These are phyloP conservation scores for Nemania sp. DNA, from an alignment of 2,329 filamentous ascomycete species.

Conservation along the genomic window DNA sequence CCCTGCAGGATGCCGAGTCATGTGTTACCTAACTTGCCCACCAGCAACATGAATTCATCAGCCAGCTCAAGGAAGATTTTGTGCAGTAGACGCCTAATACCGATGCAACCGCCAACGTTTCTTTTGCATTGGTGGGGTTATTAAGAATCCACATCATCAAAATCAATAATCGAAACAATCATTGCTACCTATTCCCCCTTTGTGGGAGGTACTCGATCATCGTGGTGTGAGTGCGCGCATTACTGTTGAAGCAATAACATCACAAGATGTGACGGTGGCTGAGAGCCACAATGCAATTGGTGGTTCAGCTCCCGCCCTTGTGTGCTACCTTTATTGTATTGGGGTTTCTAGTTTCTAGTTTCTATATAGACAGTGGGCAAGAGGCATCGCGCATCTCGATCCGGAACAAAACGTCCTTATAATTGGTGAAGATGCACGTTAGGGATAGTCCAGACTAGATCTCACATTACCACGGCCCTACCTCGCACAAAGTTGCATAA, in stretches of 20 bases:
- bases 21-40: constrained; percentile 26
- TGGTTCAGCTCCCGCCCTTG: constrained; percentile 24
- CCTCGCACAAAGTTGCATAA: neutral
- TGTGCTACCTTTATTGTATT: neutral
- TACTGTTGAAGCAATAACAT: constrained; percentile 14
- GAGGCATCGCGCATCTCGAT: constrained; percentile 4
- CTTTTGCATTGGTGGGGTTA: constrained; percentile 29
- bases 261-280: constrained; percentile 24
- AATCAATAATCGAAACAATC: constrained; percentile 29
- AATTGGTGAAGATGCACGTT: constrained; percentile 6
- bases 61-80: constrained; percentile 29
- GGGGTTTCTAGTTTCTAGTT: too few species aligned
- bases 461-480: neutral
- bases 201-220: neutral
- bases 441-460: constrained; percentile 13
- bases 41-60: constrained; percentile 26
- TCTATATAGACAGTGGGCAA: constrained; percentile 7
- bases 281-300: constrained; percentile 21
- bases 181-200: constrained; percentile 2
- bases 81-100: constrained; percentile 27
- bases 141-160: constrained; percentile 21
- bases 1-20: constrained; percentile 39
- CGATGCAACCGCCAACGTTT: constrained; percentile 26
- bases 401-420: neutral
- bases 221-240: constrained; percentile 23